Evolutionary conservation across 257 asterid species (phyloP).

Genomic region (Ilex asprella): DNA sequence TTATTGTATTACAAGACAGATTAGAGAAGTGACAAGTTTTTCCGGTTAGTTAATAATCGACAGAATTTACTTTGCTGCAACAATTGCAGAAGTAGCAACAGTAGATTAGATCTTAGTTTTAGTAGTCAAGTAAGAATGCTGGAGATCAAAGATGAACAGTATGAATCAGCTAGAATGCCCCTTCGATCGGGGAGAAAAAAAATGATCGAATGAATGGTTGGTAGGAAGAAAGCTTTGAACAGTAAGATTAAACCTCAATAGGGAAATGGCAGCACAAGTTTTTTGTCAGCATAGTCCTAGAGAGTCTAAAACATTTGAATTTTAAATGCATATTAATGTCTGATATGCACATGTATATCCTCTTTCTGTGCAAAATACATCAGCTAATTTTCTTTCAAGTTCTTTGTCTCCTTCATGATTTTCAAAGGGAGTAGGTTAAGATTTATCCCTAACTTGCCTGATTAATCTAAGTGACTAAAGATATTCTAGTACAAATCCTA

Average conservation of each 20-base stretch:
- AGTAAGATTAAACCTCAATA: constrained; percentile 6
- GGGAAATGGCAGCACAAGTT: neutral
- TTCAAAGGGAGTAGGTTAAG: constrained; percentile 80
- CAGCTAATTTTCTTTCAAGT: constrained; percentile 12
- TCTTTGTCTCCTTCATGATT: constrained; percentile 49
- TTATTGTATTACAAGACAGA: too few species aligned
- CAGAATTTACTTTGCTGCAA: too few species aligned
- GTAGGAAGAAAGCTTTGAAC: constrained; percentile 11
- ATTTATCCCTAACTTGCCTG: constrained; percentile 13
- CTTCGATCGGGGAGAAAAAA: too few species aligned
- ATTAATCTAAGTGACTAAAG: constrained; percentile 16
- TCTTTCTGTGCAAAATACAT: constrained; percentile 44
- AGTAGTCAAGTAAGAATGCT: neutral
- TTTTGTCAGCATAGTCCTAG: constrained; percentile 59
- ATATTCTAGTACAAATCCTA: neutral
- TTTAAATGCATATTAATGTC: too few species aligned
- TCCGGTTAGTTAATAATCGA: too few species aligned
- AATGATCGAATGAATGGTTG: neutral
- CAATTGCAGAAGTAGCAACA: too few species aligned
- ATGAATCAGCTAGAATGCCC: too few species aligned
- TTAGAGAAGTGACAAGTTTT: too few species aligned
- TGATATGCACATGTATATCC: constrained; percentile 58
- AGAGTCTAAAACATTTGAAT: constrained; percentile 34
- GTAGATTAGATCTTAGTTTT: neutral
- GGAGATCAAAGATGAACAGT: neutral